Evolutionary conservation across 2,329 filamentous ascomycete species (phyloP).

Genomic region (Grosmannia clavigera): DNA sequence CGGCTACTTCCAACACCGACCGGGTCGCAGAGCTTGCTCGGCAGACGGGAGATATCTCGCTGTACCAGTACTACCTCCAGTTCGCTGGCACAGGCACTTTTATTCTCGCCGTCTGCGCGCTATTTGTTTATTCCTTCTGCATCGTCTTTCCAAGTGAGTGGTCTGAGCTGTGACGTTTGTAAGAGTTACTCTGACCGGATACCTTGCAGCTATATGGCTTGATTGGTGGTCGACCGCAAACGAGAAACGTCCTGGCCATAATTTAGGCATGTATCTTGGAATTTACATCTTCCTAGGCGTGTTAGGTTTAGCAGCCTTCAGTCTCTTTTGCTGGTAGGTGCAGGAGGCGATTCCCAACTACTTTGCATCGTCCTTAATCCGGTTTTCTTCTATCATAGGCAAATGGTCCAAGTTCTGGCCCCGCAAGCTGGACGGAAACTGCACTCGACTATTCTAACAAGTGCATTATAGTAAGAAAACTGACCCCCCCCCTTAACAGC

Average conservation of each 20-base stretch:
- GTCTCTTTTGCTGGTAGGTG: not conserved
- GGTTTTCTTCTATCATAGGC: not conserved
- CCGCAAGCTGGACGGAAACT: slow-evolving; percentile 1
- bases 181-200: not conserved
- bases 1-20: not conserved
- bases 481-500: not conserved
- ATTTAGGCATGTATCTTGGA: slow-evolving; percentile 4
- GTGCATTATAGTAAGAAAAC: not conserved
- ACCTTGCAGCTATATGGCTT: slow-evolving; percentile 12
- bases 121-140: slow-evolving; percentile 16
- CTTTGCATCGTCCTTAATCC: not conserved
- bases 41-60: slow-evolving; percentile 1
- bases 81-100: not conserved
- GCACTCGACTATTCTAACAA: not conserved
- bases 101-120: not conserved
- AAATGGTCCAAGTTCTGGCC: slow-evolving; percentile 2
- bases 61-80: slow-evolving; percentile 1
- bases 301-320: not conserved
- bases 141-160: slow-evolving; percentile 15
- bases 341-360: too few species aligned
- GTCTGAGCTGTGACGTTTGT: not conserved
- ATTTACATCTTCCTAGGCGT: slow-evolving; percentile 3
- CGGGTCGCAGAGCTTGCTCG: not conserved
- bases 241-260: not conserved
- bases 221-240: slow-evolving; percentile 14